Conservation (phyloP, 306 rosid species). For the Glycine soja region DNA sequence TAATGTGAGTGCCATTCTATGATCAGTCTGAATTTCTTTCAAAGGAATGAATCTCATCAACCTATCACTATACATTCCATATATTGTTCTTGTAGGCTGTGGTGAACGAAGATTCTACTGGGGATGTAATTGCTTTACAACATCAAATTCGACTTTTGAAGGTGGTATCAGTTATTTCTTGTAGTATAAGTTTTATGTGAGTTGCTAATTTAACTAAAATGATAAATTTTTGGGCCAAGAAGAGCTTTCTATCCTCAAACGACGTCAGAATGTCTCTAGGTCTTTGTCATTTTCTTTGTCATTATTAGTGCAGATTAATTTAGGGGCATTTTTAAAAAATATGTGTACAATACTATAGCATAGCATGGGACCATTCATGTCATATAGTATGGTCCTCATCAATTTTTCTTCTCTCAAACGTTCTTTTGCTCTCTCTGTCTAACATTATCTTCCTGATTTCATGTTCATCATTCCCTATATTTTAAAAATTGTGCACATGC, state of each 20-base stretch:
- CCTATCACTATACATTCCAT: slow-evolving; percentile 15
- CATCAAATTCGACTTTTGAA: slow-evolving; percentile 84
- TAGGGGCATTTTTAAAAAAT: slow-evolving; percentile 39
- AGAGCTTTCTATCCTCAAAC: slow-evolving; percentile 79
- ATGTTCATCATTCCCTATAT: slow-evolving; percentile 21
- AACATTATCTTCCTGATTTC: slow-evolving; percentile 30
- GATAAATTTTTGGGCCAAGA: slow-evolving; percentile 67
- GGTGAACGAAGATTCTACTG: slow-evolving; percentile 94
- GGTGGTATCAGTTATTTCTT: slow-evolving; percentile 56
- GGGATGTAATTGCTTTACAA: slow-evolving; percentile 82
- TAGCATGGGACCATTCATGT: slow-evolving; percentile 67
- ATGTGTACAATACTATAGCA: neutral
- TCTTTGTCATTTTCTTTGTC: slow-evolving; percentile 67
- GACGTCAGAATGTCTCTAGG: slow-evolving; percentile 81
- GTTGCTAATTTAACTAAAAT: slow-evolving; percentile 38
- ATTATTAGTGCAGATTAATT: slow-evolving; percentile 57
- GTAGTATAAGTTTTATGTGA: slow-evolving; percentile 18
- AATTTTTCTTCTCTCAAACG: neutral
- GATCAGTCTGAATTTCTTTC: slow-evolving; percentile 33
- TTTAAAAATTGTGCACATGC: slow-evolving; percentile 52
- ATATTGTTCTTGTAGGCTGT: slow-evolving; percentile 66
- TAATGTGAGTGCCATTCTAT: slow-evolving; percentile 69
- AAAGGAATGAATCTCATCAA: slow-evolving; percentile 23
- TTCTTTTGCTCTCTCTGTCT: slow-evolving; percentile 12
- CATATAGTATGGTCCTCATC: slow-evolving; percentile 64